Base-by-base conservation (phyloP, 2,329 filamentous ascomycete species). In the Alternaria hordeiaustralica region DNA sequence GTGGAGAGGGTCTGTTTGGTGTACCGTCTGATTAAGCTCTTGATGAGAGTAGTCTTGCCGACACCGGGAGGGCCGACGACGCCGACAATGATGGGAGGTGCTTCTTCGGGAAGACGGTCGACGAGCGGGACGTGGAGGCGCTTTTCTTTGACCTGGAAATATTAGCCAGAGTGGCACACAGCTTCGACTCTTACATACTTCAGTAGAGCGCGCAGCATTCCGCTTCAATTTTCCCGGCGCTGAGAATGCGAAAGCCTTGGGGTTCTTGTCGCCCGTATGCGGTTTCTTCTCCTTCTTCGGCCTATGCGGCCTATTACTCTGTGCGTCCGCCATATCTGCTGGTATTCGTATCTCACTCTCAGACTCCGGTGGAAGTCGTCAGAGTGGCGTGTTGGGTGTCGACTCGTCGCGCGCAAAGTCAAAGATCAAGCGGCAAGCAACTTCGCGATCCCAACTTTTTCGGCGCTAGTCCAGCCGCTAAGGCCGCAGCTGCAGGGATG, bases 101-200 rank as follows among this genome's bases (percentile, higher is more conserved):
- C 92, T 83, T 98, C 96, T 81, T 98, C 95, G 69, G 96, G 95
- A 26, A 98, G 86, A 71, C 96, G 90, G 85, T 99, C 96, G 83
- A 98, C 92, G 79, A 97, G 91, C 47, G 96, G 96, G 18, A 99
- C 96, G 86, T 99, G 96, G 43, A 98, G 87, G 63, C 95, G 89
- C 82, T 96, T 97, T 82, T 99, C 96, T 86, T 93, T 96, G 81
- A 97, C 90, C 91, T 94, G 76, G 12, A 6, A 0, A 15, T 45
- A 44, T 75, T 43, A 74, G 66, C 28, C 41, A 55, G 11, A 3
- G 23, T 44, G 4, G 18, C 2, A n/a, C 7, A n/a, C 7, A 47
- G 10, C 11, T 13, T 4, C 15, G 0, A 4, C 1, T 9, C 10
- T 18, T 5, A 6, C 84, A 26, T 83, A 90, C 89, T 87, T 93